Base-by-base conservation (phyloP, 2,329 filamentous ascomycete genomes). In the Fusarium aywerte region DNA sequence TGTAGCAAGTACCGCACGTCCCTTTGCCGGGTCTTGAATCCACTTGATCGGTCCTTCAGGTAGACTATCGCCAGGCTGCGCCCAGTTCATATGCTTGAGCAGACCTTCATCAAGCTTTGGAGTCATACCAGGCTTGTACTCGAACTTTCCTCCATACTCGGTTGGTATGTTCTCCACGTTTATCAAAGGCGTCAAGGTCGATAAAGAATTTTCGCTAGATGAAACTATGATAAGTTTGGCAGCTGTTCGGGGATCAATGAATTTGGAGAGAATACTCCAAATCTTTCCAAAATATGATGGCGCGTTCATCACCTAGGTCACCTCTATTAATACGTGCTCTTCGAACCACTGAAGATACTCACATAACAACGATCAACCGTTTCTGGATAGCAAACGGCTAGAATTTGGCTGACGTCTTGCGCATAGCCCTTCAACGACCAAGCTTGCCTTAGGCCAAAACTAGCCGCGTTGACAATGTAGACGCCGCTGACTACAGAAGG, bases 361-460 rank as follows among this genome's bases (percentile, higher is more conserved):
- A 52, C 49, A 20, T 52, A 52, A 7, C 49, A 52, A 13, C 36
- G 39, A 2, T 52, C 36, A 3, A 44, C 25, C 20, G 25, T 43
- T 4, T 52, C 49, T 6, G 49, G 49, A 12, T 32, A 52, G 12
- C 49, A 52, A 6, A 44, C 13, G 1, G 49, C 49, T 1, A 52
- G 10, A 9, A 52, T 36, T 6, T 52, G 49, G 12, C 49, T 52
- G 0, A 52, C 29, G 5, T 23, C 49, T 31, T 52, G 38, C 2
- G 36, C 49, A 20, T 52, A 52, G 5, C 36, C 49, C 5, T 32
- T 44, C 38, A 52, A 44, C 1, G 49, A 52, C 49, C 49, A 52
- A n/a, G 36, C 49, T 16, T 52, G 49, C 9, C 27, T 52, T 7
- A 52, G 7, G 1, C 49, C 49, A 21, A 52, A 44, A 5, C 6